Base-by-base conservation (phyloP, 306 rosid species). In the Gastrolobium villosum region DNA sequence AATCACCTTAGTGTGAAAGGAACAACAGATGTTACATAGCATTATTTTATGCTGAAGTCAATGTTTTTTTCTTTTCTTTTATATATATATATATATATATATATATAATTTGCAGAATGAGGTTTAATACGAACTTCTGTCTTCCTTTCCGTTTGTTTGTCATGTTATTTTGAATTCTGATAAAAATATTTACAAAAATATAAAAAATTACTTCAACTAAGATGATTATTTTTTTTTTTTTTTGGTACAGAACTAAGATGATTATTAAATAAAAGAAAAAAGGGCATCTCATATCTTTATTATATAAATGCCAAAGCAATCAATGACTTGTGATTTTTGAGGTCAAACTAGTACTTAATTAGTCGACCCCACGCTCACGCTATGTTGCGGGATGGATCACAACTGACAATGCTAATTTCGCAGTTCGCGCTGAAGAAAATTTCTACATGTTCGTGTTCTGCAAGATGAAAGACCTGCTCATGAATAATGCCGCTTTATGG, bases 351-450 rank as follows among this genome's bases (percentile, higher is more conserved):
- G 8, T 49, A 34, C 14, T 34, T n/a, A n/a, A n/a, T 8, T 10
- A n/a, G 31, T 62, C n/a, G n/a, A n/a, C 74, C 46, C 43, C 59
- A 45, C 56, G 40, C 59, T 66, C 41, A 45, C 44, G 30, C 74
- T 45, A 30, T 45, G 39, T 10, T 43, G 45, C 7, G 31, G 74
- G 39, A 68, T 48, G 31, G 60, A 7, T 48, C 45, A 45, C 40
- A 44, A 66, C 36, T 20, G n/a, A 28, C 14, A 10, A 5, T 43
- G 13, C 6, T 45, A 10, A 44, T 35, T 2, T 64, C 9, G 37
- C 36, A 43, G 52, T 65, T 64, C 45, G 36, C 14, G 28, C 5
- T 28, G 39, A 43, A 65, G 71, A 41, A 65, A 65, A 65, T 20
- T 20, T 65, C 2, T n/a, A n/a, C n/a, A n/a, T 43, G 52, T 26